These are phyloP conservation scores for Inonotus obliquus DNA, from an alignment of 1,284 basidiomycete genomes.

Conservation along the genomic window DNA sequence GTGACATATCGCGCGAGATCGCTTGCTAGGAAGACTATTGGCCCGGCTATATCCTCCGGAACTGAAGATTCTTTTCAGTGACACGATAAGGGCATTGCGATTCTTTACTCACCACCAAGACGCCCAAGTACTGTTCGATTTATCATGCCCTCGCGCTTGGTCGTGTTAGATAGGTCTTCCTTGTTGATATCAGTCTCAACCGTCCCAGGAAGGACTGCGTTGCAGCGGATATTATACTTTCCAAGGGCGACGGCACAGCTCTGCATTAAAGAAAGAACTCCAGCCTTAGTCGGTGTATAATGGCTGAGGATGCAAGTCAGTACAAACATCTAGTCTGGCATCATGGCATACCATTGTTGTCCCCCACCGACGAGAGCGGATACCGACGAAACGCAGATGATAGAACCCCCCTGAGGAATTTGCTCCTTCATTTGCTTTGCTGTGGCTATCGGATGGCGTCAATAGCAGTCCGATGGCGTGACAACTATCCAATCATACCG, in stretches of 20 bases:
- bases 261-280: slow-evolving; percentile 79
- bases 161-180: slow-evolving; percentile 60
- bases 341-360: slow-evolving; percentile 52
- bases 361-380: slow-evolving; percentile 77
- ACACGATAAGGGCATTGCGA: slow-evolving; percentile 4
- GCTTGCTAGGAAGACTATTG: slow-evolving; percentile 71
- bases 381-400: slow-evolving; percentile 74
- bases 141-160: slow-evolving; percentile 63
- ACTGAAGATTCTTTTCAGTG: slow-evolving; percentile 29
- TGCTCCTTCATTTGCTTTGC: slow-evolving; percentile 77
- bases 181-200: slow-evolving; percentile 78
- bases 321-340: neutral
- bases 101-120: slow-evolving; percentile 48
- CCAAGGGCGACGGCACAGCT: slow-evolving; percentile 76
- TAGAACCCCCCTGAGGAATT: slow-evolving; percentile 65
- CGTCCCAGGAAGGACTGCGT: slow-evolving; percentile 65
- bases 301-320: slow-evolving; percentile 38
- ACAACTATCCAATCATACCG: slow-evolving; percentile 33
- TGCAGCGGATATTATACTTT: slow-evolving; percentile 71
- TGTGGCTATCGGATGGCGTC: slow-evolving; percentile 40
- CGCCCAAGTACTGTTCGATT: slow-evolving; percentile 64
- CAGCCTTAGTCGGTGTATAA: slow-evolving; percentile 82
- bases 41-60: slow-evolving; percentile 74
- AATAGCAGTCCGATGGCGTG: neutral
- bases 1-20: slow-evolving; percentile 75